Evolutionary conservation across 2,329 filamentous ascomycete species (phyloP).

Genomic region (Beauveria scarabaeidicola): DNA sequence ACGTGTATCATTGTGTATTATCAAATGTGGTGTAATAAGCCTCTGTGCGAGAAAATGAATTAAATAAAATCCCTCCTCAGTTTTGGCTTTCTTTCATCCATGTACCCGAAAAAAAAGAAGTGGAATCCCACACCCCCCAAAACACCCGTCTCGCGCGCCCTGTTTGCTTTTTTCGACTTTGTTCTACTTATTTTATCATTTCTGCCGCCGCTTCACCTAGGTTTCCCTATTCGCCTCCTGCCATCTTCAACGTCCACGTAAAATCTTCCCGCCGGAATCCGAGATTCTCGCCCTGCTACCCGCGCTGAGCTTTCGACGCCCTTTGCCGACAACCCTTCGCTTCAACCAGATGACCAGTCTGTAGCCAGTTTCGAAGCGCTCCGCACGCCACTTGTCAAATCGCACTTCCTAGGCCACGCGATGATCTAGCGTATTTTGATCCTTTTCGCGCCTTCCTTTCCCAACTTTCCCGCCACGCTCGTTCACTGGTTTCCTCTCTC

Average conservation of each 20-base stretch:
- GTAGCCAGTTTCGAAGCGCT: neutral
- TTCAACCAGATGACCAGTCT: neutral
- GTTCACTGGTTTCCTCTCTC: neutral
- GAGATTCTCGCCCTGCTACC: neutral
- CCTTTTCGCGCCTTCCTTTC: neutral
- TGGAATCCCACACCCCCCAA: slow-evolving; percentile 4
- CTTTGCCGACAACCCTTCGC: neutral
- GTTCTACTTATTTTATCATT: slow-evolving; percentile 4
- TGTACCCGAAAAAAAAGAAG: slow-evolving; percentile 3
- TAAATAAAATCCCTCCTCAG: no score
- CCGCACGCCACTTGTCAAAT: neutral
- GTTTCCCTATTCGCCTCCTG: neutral
- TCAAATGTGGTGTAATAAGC: no score
- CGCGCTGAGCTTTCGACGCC: no score
- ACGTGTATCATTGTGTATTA: no score
- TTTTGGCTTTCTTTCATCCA: neutral
- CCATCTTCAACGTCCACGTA: neutral
- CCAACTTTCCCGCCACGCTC: neutral
- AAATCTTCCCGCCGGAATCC: neutral
- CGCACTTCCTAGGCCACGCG: slow-evolving; percentile 4
- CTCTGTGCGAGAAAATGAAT: no score
- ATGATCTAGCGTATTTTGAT: slow-evolving; percentile 10
- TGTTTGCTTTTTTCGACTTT: slow-evolving; percentile 8
- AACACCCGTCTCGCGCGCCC: neutral
- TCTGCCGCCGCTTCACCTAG: no score